Base-by-base conservation (phyloP, 2,329 filamentous ascomycete species). In the Erysiphe pisi region DNA sequence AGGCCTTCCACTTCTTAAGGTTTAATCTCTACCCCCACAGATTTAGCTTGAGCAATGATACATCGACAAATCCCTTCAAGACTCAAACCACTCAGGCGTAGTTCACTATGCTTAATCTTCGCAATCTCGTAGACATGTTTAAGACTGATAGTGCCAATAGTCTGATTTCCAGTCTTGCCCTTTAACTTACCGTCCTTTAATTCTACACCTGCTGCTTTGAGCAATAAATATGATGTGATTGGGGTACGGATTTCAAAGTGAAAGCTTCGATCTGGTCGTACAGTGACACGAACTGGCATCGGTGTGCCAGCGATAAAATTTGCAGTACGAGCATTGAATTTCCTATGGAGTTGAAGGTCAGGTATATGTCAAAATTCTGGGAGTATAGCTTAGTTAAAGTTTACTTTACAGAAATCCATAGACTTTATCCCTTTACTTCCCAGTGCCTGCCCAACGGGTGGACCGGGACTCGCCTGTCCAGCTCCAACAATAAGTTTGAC, bases 111-210 rank as follows among this genome's bases (percentile, higher is more conserved):
- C 87, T 99, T 99, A 82, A 99, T 96, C 86, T 93, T 94, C 79
- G 95, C 95, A 83, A 99, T 98, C 85, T 98, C 94, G 84, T 93
- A 98, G 31, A 99, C 86, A 84, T 99, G 95, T 86, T 99, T 99
- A 81, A 99, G 84, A 81, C 91, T 95, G 77, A 99, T 87, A 4
- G 88, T 91, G 77, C 94, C 95, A n/a, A 97, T 88, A 11, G 85
- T 89, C 80, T 97, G 93, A 78, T 90, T 86, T 0, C 90, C 91
- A 77, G 89, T 91, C 81, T 86, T 86, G 0, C 93, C 95, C 81
- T 93, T 86, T 81, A 92, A 91, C 81, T 90, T 90, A 83, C 94
- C 92, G 81, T 90, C 93, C 77, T 87, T 86, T 70, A 87, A 82
- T 9, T 90, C 87, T 9, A 93, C 89, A 76, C 91, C 89, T 40